phyloP scores from a whole-genome alignment of 208 protist species.

The Naegleria fowleri region DNA sequence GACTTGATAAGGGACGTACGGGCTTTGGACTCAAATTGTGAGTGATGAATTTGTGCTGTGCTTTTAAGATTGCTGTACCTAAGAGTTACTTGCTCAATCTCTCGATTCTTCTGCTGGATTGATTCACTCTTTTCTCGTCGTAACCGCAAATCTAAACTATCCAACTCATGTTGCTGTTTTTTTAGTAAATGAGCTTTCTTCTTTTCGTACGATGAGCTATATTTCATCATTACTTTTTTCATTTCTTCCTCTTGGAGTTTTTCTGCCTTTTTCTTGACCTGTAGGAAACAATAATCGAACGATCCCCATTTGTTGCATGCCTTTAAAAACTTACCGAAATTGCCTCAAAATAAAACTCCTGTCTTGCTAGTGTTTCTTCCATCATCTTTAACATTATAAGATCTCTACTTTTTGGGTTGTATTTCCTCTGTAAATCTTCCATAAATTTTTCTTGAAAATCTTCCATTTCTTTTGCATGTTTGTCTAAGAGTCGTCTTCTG shows the following conservation, averaged over 20 bases:
- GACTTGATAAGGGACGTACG: background rate
- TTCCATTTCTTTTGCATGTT: background rate
- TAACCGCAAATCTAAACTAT: background rate
- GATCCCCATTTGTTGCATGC: too few species aligned
- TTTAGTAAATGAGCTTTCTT: background rate
- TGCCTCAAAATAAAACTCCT: background rate
- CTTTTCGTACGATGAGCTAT: background rate
- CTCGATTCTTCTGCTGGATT: background rate
- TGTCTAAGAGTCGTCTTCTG: background rate
- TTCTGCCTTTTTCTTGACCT: background rate
- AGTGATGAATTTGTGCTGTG: background rate
- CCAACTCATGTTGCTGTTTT: background rate
- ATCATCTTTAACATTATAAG: background rate
- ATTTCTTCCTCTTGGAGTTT: background rate
- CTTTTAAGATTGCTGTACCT: background rate
- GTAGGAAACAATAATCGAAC: background rate
- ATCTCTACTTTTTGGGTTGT: background rate
- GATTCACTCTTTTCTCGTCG: background rate
- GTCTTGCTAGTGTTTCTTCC: background rate
- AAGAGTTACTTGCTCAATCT: background rate
- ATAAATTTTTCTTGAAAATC: background rate
- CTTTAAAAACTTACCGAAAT: background rate
- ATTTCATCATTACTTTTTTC: background rate
- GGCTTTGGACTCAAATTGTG: background rate
- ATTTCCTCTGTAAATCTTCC: background rate